Evolutionary conservation across 2,329 filamentous ascomycete species (phyloP), one percentile per base, ranked within the genome.

Genomic region (Nothophaeocryptopus gaeumannii): DNA sequence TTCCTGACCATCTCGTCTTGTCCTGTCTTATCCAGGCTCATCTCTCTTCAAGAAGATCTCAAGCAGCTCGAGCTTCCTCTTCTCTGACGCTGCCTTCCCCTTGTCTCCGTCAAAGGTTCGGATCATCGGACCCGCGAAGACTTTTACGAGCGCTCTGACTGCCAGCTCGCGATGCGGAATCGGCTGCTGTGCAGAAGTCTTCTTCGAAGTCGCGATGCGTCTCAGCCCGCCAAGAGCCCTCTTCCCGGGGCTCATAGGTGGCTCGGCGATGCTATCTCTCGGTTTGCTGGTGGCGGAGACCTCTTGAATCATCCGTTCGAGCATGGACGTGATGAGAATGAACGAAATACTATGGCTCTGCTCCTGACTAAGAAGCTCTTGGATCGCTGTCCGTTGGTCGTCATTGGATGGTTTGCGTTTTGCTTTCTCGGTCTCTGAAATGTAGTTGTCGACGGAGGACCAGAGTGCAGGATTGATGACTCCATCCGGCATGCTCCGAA

Each of bases 261-360:
- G 63, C 52, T 41, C 63, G 15, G 59, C 34, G 51, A 11, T 53
- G 58, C 31, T 62, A 41, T 63, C 50, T 47, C 58, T 58, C 5
- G 30, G 12, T 26, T 39, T 40, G 16, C 35, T 29, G 31, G 39
- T 33, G 20, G 41, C 45, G 13, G 39, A 42, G 13, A 49, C 68
- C 60, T 85, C 82, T 31, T 74, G 73, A 26, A 77, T 71, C 33
- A 86, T 75, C 9, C 78, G 76, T 15, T 77, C 76, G 9, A 96
- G 76, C 70, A 90, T 91, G 8, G 88, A 84, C 0, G 86, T 89
- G 12, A 96, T 73, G 57, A 96, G 90, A 2, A 95, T 87, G 63
- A 96, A 95, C 0, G 87, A 86, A 47, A 96, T 91, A 64, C 89
- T 93, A 70, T 95, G 86, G 42, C 85, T 85, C 0, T 89, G 87